Base-by-base conservation (phyloP, 106 monocot genomes). In the Iris macrosiphon region DNA sequence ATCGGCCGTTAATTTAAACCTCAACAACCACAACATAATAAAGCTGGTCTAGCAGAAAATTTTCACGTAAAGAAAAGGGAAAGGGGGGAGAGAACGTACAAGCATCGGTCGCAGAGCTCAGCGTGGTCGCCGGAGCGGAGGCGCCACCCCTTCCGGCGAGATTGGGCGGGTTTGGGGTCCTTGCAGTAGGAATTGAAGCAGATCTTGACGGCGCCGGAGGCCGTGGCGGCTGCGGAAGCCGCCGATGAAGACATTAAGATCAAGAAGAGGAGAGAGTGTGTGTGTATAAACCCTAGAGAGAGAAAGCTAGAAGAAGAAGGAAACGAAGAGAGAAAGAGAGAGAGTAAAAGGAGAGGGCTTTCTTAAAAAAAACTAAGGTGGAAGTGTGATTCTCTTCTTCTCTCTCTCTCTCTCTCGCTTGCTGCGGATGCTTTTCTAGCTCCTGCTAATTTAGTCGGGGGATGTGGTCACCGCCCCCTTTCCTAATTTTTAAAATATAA, bases 81-180 rank as follows among this genome's bases (percentile, higher is more conserved):
- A 15, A 45, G 30, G 7, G 40, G 48, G 27, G 15, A 12, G 23
- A 6, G 40, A 11, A 16, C 62, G 10, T 55, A 78, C 83, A 20
- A 64, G 83, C 83, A 83, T 13, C 77, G 73, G 10, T 65, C 73
- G 45, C 83, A 83, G 61, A 83, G 83, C 29, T 78, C 77, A 45
- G 83, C 69, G 44, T 26, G 57, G 12, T 70, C 74, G 45, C 66
- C 78, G 1, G 69, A 74, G 35, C 83, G 73, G 24, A 83, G 64
- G 7, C 66, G 57, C 83, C 83, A 78, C 0, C 83, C 83, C 15
- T 61, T 61, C 9, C 72, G 45, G 21, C 76, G 63, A 4, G 51
- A 20, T 13, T 27, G 31, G 5, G 76, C 77, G 41, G 67, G 33
- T 30, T 40, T 42, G 1, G 75, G 56, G 52, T 72, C 81, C 67